Percentiles rank a stretch among this genome's conserved stretches.
phyloP scores from a whole-genome alignment of 2,329 filamentous ascomycete genomes.

The Elsinoe ampelina region DNA sequence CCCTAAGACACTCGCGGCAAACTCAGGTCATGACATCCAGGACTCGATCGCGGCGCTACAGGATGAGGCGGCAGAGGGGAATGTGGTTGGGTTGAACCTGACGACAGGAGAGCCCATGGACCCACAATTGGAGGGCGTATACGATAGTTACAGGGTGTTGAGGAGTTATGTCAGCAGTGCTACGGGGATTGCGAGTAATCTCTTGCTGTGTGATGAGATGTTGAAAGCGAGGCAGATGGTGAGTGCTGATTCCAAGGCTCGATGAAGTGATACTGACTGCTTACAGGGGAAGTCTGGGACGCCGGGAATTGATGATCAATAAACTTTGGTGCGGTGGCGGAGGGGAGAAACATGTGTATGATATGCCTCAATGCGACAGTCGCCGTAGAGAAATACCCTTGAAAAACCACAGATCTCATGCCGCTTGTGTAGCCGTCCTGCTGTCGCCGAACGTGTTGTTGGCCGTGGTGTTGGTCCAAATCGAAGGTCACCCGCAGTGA shows the following conservation, averaged over 20 bases:
- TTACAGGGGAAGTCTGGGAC: slow-evolving; percentile 5
- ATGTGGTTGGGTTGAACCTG: slow-evolving; percentile 77
- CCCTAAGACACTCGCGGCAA: slow-evolving; percentile 92
- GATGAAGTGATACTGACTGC: not conserved
- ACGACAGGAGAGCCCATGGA: slow-evolving; percentile 89
- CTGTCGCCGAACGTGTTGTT: too few relatives aligned
- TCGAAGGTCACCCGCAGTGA: too few relatives aligned
- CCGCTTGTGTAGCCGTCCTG: too few relatives aligned
- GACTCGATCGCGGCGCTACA: slow-evolving; percentile 81
- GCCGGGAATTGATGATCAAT: slow-evolving; percentile 9
- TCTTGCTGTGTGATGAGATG: slow-evolving; percentile 92
- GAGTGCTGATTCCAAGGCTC: slow-evolving; percentile 19
- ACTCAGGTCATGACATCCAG: slow-evolving; percentile 93
- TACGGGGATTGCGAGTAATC: slow-evolving; percentile 88
- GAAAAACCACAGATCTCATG: too few relatives aligned
- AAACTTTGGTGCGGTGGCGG: not conserved
- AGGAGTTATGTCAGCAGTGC: slow-evolving; percentile 90
- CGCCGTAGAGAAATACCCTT: too few relatives aligned
- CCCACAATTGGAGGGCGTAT: slow-evolving; percentile 82
- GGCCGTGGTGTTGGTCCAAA: too few relatives aligned
- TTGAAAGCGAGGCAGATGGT: slow-evolving; percentile 96
- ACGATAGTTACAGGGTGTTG: slow-evolving; percentile 90
- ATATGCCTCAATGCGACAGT: too few relatives aligned
- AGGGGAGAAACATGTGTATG: not conserved
- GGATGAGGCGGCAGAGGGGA: slow-evolving; percentile 76